Evolutionary conservation across 1,284 basidiomycete genomes (phyloP).

Genomic region (Trichosporon sp.): DNA sequence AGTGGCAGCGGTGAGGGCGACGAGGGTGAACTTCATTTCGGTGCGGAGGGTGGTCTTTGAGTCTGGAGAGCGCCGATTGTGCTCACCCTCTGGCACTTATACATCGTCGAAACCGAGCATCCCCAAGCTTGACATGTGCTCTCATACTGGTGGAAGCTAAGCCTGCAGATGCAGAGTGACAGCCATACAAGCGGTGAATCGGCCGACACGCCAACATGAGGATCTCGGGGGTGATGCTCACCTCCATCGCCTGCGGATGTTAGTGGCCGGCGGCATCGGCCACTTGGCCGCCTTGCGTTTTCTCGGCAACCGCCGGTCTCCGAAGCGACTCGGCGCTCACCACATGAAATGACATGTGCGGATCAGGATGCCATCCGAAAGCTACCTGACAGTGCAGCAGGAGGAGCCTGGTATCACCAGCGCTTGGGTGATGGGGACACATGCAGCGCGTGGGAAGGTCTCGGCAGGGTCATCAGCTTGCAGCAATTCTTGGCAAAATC

Average conservation of each 20-base stretch:
- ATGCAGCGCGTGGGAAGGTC: background rate
- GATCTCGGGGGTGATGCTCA: background rate
- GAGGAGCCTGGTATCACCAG: background rate
- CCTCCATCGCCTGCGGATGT: no score
- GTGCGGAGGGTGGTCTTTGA: background rate
- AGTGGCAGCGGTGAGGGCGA: conserved; percentile 10
- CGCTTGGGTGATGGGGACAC: no score
- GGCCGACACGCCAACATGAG: background rate
- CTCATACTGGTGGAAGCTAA: no score
- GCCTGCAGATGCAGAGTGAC: no score
- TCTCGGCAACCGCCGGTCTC: background rate
- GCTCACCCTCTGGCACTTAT: background rate
- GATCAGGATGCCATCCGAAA: no score
- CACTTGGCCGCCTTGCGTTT: background rate
- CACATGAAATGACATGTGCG: no score
- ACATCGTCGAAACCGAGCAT: background rate
- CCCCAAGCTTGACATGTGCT: no score
- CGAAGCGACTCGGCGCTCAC: background rate
- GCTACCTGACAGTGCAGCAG: no score
- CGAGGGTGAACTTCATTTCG: conserved; percentile 22
- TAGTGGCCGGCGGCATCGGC: background rate
- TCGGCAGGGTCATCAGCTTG: background rate
- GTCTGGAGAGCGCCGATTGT: no score
- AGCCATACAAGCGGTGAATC: background rate
- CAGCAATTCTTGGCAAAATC: background rate